Percentiles rank a stretch among this genome's conserved stretches.
Evolutionary conservation across 1,284 basidiomycete species (phyloP).

Genomic region (Tilletia horrida): DNA sequence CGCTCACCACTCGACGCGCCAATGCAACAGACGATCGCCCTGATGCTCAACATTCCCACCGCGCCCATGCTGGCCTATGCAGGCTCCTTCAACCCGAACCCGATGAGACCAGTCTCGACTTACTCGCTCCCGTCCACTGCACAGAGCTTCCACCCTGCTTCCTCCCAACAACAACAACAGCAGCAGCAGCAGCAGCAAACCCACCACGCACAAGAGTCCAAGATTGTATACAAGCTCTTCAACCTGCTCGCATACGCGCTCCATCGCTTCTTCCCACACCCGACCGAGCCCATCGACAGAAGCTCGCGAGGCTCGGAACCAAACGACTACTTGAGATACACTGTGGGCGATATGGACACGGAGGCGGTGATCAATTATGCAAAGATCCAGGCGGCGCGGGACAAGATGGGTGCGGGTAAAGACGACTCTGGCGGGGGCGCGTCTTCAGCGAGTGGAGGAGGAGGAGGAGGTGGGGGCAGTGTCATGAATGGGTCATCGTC

Average conservation of each 20-base stretch:
- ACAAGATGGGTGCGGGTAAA: neutral
- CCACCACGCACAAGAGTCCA: neutral
- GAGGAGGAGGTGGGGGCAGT: no score
- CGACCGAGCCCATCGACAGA: neutral
- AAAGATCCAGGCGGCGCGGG: neutral
- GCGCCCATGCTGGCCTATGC: neutral
- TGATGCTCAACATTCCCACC: slow-evolving; percentile 43
- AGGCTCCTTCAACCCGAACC: neutral
- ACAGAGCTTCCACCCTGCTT: neutral
- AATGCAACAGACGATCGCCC: slow-evolving; percentile 42
- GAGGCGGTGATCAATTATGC: neutral
- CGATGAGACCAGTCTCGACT: neutral
- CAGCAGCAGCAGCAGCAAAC: slow-evolving; percentile 6
- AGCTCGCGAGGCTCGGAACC: no score
- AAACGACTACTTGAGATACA: neutral
- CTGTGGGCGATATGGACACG: neutral
- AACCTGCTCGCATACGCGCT: slow-evolving; percentile 2
- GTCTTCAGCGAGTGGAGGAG: no score
- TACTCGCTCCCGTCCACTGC: neutral
- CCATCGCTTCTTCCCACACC: slow-evolving; percentile 11
- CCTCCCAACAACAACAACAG: neutral
- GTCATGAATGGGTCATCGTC: no score
- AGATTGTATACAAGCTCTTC: neutral
- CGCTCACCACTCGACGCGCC: slow-evolving; percentile 35
- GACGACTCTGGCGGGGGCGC: no score